These are phyloP conservation scores for Aspergillus alliaceus DNA, from an alignment of 2,329 filamentous ascomycete genomes.

Conservation along the genomic window DNA sequence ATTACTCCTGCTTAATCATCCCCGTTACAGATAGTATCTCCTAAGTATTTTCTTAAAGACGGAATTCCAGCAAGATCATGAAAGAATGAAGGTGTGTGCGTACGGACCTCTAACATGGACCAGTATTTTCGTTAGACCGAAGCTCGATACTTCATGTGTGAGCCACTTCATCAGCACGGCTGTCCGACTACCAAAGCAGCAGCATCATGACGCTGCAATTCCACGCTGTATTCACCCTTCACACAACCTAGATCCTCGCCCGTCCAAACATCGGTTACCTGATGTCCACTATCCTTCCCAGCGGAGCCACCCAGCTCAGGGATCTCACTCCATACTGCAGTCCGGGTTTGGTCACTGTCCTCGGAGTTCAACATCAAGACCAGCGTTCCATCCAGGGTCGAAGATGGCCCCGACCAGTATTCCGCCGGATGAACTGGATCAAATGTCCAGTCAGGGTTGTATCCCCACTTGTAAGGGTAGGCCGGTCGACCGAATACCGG, in stretches of 20 bases:
- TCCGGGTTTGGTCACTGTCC: slow-evolving; percentile 18
- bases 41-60: no score
- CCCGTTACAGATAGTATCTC: no score
- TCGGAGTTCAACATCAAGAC: slow-evolving; percentile 36
- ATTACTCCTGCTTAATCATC: no score
- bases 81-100: no score
- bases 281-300: slow-evolving; percentile 11
- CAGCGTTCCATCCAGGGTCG: slow-evolving; percentile 25
- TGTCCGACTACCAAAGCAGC: slow-evolving; percentile 30
- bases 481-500: slow-evolving; percentile 43
- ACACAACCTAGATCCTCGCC: slow-evolving; percentile 33
- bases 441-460: slow-evolving; percentile 36
- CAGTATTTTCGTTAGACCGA: no score
- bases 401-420: slow-evolving; percentile 37
- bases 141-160: no score
- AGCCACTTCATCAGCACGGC: background rate
- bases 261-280: slow-evolving; percentile 31
- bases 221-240: slow-evolving; percentile 19
- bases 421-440: slow-evolving; percentile 34
- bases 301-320: slow-evolving; percentile 23
- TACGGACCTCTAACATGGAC: no score
- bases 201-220: slow-evolving; percentile 30
- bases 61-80: no score
- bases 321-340: slow-evolving; percentile 31
- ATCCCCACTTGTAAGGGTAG: slow-evolving; percentile 42